Base-by-base conservation (phyloP, 2,329 filamentous ascomycete genomes). In the Botrytis fragariae region DNA sequence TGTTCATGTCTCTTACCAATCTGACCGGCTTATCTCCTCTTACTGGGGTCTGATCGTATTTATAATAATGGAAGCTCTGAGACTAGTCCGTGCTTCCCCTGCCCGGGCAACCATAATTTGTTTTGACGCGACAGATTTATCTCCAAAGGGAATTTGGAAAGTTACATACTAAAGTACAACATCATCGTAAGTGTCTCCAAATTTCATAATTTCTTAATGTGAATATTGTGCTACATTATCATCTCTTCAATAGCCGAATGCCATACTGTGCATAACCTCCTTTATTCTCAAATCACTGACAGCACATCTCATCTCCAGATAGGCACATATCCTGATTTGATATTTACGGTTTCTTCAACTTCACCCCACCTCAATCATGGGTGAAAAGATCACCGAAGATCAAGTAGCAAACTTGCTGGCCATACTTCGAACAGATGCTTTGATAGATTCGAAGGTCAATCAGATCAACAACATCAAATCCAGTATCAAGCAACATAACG, bases 401-500 rank as follows among this genome's bases (percentile, higher is more conserved):
- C 87, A 89, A 84, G 87, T 89, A 81, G 82, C 84, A 71, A 85
- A 87, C 83, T 83, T 90, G 76, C 79, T 85, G 76, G 82, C 83
- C 63, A 83, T 89, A 74, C 82, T 90, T 72, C 84, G 84, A 81
- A 87, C 89, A 78, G 92, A 93, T 78, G 86, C 88, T 54, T 87
- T 89, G 67, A 85, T 93, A 78, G 92, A 95, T 79, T 83, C 86
- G 69, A 94, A 94, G 81, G 87, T 94, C 76, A 86, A 89, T 76
- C 87, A 89, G 71, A 89, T 97, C 78, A 93, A 90, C 74, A 87
- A 85, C 79, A 86, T 95, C 83, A 97, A 97, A 84, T 94, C 93
- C 61, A 89, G 90, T 81, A 97, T 97, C 86, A 97, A 97, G 83
- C 94, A 97, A 83, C 92, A 93, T 81, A 94, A 94, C 84, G 93